A percentile compares a stretch with the other conserved stretches of the same genome.
Conservation (phyloP, 345 rosid species). For the Boechera stricta region DNA sequence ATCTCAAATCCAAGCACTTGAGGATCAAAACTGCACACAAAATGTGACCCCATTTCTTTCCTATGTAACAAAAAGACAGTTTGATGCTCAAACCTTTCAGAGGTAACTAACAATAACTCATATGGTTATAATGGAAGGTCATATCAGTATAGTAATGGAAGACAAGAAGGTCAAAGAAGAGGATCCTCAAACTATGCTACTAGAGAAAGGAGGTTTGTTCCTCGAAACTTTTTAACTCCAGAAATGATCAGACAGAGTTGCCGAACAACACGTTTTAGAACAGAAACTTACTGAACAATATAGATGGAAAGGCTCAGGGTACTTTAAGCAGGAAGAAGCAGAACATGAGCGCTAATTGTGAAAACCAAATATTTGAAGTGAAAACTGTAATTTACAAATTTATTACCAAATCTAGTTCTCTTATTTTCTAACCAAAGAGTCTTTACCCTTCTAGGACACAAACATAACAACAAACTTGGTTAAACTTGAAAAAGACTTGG, state of each 20-base stretch:
- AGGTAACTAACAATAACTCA: background rate
- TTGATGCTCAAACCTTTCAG: background rate
- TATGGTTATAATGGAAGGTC: background rate
- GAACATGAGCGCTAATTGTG: background rate
- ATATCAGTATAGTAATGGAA: background rate
- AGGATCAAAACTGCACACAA: background rate
- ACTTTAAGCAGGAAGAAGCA: background rate
- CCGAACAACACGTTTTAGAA: background rate
- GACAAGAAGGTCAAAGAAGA: background rate
- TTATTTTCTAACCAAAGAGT: background rate
- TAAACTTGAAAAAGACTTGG: background rate
- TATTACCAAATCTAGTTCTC: background rate
- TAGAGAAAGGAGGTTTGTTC: background rate
- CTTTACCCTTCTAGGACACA: background rate
- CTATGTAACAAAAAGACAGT: background rate
- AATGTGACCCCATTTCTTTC: background rate
- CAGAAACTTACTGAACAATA: background rate
- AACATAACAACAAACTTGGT: background rate
- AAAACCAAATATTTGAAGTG: background rate
- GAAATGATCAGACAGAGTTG: no score
- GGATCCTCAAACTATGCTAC: background rate
- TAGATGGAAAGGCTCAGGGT: background rate
- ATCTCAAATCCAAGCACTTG: background rate
- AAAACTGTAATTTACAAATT: background rate
- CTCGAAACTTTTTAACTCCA: background rate